Percentiles rank a stretch among this genome's conserved stretches.
Evolutionary conservation across 73 alveolate species (phyloP).

Genomic region (Paramecium sexaurelia): DNA sequence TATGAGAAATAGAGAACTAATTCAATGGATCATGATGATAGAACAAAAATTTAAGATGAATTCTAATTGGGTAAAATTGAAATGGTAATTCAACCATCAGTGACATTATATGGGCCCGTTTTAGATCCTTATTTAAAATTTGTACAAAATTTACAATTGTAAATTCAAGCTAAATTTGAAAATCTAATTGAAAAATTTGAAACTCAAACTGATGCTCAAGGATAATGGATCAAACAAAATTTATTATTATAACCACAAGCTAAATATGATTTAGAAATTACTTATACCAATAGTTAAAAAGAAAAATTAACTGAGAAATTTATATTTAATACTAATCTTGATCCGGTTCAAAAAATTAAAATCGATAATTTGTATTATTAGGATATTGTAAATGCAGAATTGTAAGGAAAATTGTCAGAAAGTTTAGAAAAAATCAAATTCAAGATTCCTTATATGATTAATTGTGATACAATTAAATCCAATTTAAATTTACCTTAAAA

Average conservation of each 20-base stretch:
- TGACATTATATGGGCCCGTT: background rate
- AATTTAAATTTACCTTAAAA: background rate
- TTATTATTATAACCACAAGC: background rate
- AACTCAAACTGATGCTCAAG: background rate
- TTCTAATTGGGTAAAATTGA: background rate
- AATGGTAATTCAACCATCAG: background rate
- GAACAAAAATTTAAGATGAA: background rate
- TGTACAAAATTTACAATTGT: background rate
- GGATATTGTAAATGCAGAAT: background rate
- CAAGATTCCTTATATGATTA: background rate
- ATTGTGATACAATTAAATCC: background rate
- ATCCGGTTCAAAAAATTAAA: background rate
- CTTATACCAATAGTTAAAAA: background rate
- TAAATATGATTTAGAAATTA: background rate
- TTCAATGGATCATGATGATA: slow-evolving; percentile 19
- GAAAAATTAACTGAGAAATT: background rate
- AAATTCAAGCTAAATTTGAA: background rate
- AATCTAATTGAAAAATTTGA: background rate
- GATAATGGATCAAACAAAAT: background rate
- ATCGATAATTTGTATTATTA: background rate
- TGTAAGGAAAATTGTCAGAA: background rate
- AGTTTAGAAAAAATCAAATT: background rate
- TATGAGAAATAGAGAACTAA: background rate
- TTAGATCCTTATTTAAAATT: background rate
- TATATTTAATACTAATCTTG: background rate